These are phyloP conservation scores for Daldinia grandis DNA, from an alignment of 495 filamentous ascomycete species.

Conservation along the genomic window DNA sequence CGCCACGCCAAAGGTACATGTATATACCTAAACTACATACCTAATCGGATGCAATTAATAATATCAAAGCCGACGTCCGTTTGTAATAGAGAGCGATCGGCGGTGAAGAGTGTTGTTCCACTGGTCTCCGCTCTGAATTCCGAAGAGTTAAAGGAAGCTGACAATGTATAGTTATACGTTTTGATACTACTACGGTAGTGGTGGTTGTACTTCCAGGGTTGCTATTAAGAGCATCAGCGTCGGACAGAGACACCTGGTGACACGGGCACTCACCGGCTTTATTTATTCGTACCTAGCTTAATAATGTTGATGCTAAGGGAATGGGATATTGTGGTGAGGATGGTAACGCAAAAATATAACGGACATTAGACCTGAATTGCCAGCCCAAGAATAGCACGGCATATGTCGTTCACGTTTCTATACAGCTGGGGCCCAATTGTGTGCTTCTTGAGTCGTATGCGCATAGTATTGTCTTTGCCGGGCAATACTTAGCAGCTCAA, in stretches of 20 bases:
- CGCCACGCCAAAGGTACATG: slow-evolving; percentile 8
- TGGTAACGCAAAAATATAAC: slow-evolving; percentile 33
- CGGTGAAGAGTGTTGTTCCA: slow-evolving; percentile 33
- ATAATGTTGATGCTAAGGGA: slow-evolving; percentile 10
- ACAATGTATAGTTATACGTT: slow-evolving; percentile 20
- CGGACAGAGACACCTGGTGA: slow-evolving; percentile 16
- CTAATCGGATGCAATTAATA: slow-evolving; percentile 31
- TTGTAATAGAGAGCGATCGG: slow-evolving; percentile 19
- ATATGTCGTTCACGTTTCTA: slow-evolving; percentile 31
- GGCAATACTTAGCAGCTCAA: slow-evolving; percentile 16
- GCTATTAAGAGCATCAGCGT: slow-evolving; percentile 28
- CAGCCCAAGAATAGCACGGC: slow-evolving; percentile 30
- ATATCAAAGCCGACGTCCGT: slow-evolving; percentile 24
- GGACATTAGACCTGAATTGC: slow-evolving; percentile 6
- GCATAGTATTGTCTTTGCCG: slow-evolving; percentile 15
- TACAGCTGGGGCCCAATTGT: slow-evolving; percentile 25
- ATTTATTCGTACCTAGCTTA: slow-evolving; percentile 13
- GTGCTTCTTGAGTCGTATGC: slow-evolving; percentile 26
- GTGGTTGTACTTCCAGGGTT: not conserved
- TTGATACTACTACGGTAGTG: not conserved
- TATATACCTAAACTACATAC: slow-evolving; percentile 19
- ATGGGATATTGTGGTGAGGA: slow-evolving; percentile 1
- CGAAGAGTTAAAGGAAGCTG: slow-evolving; percentile 17
- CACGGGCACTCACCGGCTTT: slow-evolving; percentile 24
- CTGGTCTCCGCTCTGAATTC: slow-evolving; percentile 21